Base-by-base conservation (phyloP, 495 filamentous ascomycete genomes). In the Darksidea phi region DNA sequence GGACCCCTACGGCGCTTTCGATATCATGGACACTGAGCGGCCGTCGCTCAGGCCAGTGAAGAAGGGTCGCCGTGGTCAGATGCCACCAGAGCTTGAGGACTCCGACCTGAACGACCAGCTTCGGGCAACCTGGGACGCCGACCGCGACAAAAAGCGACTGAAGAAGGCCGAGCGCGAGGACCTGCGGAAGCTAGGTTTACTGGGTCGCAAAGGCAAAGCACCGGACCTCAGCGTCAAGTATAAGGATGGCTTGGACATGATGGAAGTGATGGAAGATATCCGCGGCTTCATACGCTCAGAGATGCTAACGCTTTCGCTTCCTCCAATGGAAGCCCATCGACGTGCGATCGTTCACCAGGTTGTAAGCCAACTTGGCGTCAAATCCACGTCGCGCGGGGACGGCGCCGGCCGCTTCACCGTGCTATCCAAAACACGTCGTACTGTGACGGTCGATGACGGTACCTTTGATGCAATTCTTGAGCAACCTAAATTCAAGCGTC, bases 11-110 rank as follows among this genome's bases (percentile, higher is more conserved):
- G 84, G 86, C 63, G 86, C 82, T 24, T 84, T 96, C 61, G 90
- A 96, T 68, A 77, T 94, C 26, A 90, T 90, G 84, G 90, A 94
- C 63, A 88, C 87, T 71, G 80, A 87, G 21, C 80, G 85, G n/a
- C 85, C 78, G 6, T 85, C 80, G 53, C 57, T 84, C 20, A 76
- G 76, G 46, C 78, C 75, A 37, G 83, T 79, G 62, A 64, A 80
- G 42, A 87, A 86, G 66, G 82, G 82, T 38, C 79, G 82, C 72
- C 62, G 80, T 74, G 70, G 71, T 20, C 47, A 57, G 4, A 56
- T 69, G 58, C 78, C 70, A 32, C 77, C 87, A 56, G 78, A 86
- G 36, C 68, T 89, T 1, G 86, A 84, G 0, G 95, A 96, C 70
- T 83, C 83, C 1, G 94, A 96, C 17, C 74, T 95, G 0, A 84